Percentiles rank a stretch among this genome's conserved stretches.
Conservation (phyloP, 768 basidiomycete species). For the Suillus americanus region DNA sequence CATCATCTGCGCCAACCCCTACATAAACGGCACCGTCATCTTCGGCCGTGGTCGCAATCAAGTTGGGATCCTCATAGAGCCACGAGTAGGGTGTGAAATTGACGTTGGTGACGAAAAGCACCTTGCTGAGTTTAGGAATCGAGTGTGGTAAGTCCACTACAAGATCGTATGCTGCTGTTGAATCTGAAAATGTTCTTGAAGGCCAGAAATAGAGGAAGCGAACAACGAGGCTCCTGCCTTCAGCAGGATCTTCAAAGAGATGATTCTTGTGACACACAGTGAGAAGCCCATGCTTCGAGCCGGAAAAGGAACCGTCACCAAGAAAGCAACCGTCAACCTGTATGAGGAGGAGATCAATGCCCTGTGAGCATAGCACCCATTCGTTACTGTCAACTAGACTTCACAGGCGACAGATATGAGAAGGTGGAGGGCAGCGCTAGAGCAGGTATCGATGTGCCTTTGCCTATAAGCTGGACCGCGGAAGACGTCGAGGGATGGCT, state of each 20-base stretch:
- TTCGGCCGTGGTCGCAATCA: conserved; percentile 35
- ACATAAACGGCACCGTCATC: conserved; percentile 28
- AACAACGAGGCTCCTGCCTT: conserved; percentile 41
- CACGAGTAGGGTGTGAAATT: conserved; percentile 12
- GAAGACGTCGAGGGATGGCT: conserved; percentile 27
- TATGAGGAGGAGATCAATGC: conserved; percentile 49
- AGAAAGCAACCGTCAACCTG: conserved; percentile 35
- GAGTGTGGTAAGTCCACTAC: conserved; percentile 26
- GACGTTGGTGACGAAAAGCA: conserved; percentile 23
- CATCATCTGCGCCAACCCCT: conserved; percentile 21
- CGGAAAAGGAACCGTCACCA: conserved; percentile 45
- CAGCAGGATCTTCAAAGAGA: conserved; percentile 49
- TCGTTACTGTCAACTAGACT: not conserved
- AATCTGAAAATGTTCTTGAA: conserved; percentile 13
- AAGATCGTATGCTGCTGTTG: not conserved
- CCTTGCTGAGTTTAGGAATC: conserved; percentile 29
- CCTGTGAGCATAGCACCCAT: conserved; percentile 33
- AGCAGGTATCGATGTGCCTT: conserved; percentile 18
- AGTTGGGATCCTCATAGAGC: conserved; percentile 35
- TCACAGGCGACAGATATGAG: conserved; percentile 28
- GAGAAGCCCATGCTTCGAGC: conserved; percentile 45
- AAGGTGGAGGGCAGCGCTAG: conserved; percentile 28
- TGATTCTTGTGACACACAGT: conserved; percentile 46
- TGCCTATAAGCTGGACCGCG: conserved; percentile 26
- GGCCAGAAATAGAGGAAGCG: conserved; percentile 44